phyloP scores from a whole-genome alignment of 805 yeast species.

The Yarrowia bubula region DNA sequence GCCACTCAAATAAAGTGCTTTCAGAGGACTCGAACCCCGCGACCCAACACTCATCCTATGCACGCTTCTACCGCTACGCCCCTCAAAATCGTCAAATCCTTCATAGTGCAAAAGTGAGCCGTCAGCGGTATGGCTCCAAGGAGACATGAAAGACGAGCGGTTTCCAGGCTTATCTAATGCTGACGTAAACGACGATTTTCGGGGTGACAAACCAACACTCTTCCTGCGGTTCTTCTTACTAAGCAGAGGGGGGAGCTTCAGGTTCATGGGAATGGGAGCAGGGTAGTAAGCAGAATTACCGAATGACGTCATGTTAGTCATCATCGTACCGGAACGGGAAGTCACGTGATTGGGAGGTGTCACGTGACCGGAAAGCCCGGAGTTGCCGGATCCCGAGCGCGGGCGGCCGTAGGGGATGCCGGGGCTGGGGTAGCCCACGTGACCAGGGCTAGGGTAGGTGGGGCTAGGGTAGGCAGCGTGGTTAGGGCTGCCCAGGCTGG shows the following conservation, averaged over 20 bases:
- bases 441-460: not conserved
- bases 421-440: not conserved
- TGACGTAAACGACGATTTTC: slow-evolving; percentile 17
- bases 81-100: slow-evolving; percentile 9
- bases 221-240: slow-evolving; percentile 41
- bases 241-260: slow-evolving; percentile 40
- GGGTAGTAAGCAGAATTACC: slow-evolving; percentile 35
- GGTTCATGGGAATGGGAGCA: slow-evolving; percentile 41
- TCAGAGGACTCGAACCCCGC: not conserved
- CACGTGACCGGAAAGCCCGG: not conserved
- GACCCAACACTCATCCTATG: not conserved
- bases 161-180: not conserved
- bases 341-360: not conserved
- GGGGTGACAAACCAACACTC: no score
- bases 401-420: no score
- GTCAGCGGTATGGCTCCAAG: slow-evolving; percentile 14
- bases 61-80: not conserved
- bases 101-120: slow-evolving; percentile 4
- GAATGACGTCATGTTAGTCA: not conserved
- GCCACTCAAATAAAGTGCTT: not conserved
- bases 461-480: no score
- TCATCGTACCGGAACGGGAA: not conserved
- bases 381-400: no score
- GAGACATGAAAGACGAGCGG: slow-evolving; percentile 11
- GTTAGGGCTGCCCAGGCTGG: no score